Percentiles rank a stretch among this genome's conserved stretches.
Conservation (phyloP, 1,284 basidiomycete species). For the Pterula multifida region DNA sequence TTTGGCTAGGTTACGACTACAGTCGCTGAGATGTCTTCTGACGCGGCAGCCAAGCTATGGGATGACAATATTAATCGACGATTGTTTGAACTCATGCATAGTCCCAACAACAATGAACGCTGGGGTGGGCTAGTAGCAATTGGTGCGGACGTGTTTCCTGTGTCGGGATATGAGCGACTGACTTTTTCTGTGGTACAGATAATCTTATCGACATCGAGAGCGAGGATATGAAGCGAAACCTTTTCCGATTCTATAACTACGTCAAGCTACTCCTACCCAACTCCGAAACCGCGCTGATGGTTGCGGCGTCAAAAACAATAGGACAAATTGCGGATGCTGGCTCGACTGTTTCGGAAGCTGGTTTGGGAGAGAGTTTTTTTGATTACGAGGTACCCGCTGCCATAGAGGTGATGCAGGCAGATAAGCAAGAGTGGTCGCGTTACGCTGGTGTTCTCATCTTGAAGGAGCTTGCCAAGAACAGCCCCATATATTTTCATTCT, state of each 20-base stretch:
- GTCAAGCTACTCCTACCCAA: slow-evolving; percentile 79
- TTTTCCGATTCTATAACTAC: slow-evolving; percentile 87
- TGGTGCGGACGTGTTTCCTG: slow-evolving; percentile 31
- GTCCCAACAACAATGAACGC: slow-evolving; percentile 61
- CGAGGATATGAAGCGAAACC: slow-evolving; percentile 64
- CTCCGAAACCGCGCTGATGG: slow-evolving; percentile 79
- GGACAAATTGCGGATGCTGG: slow-evolving; percentile 76
- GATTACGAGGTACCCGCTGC: slow-evolving; percentile 76
- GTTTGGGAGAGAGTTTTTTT: slow-evolving; percentile 78
- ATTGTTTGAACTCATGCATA: slow-evolving; percentile 77
- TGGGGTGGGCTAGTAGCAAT: slow-evolving; percentile 78
- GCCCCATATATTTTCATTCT: slow-evolving; percentile 75
- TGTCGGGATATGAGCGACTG: neutral
- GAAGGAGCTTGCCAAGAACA: slow-evolving; percentile 83
- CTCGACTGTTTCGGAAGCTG: slow-evolving; percentile 15
- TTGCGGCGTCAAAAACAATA: slow-evolving; percentile 77
- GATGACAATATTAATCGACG: slow-evolving; percentile 71
- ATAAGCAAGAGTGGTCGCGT: slow-evolving; percentile 63
- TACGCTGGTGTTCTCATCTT: slow-evolving; percentile 83
- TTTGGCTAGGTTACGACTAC: slow-evolving; percentile 48
- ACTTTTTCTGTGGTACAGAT: slow-evolving; percentile 30
- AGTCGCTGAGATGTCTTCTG: slow-evolving; percentile 66
- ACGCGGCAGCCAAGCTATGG: slow-evolving; percentile 68
- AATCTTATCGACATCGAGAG: slow-evolving; percentile 58
- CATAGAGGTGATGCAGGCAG: slow-evolving; percentile 66